A percentile compares a stretch with the other conserved stretches of the same genome.
These are phyloP conservation scores for Colletotrichum incanum DNA, from an alignment of 2,329 filamentous ascomycete genomes.

Conservation along the genomic window DNA sequence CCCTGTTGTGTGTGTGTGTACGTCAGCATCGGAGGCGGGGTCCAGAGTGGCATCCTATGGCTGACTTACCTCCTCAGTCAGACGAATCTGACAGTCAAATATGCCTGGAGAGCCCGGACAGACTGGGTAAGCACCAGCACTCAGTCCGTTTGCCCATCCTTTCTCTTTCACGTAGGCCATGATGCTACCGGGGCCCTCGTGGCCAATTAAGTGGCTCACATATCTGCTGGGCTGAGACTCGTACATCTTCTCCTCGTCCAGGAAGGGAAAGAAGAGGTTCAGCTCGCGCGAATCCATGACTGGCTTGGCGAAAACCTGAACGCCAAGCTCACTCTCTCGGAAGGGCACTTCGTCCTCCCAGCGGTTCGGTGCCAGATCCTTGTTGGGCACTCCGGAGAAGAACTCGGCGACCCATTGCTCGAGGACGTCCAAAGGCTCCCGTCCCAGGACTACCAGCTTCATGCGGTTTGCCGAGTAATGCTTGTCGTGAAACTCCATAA, in stretches of 20 bases:
- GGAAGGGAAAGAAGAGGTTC: slow-evolving; percentile 86
- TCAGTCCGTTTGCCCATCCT: slow-evolving; percentile 89
- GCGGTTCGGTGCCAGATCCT: slow-evolving; percentile 76
- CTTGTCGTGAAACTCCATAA: slow-evolving; percentile 91
- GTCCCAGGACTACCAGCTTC: slow-evolving; percentile 90
- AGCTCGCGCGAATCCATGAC: slow-evolving; percentile 90
- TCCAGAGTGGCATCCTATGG: not conserved
- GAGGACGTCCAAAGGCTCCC: slow-evolving; percentile 85
- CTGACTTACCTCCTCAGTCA: slow-evolving; percentile 83
- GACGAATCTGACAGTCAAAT: slow-evolving; percentile 83
- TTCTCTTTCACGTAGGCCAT: slow-evolving; percentile 91
- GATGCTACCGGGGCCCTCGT: slow-evolving; percentile 93
- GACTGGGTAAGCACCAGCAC: slow-evolving; percentile 81
- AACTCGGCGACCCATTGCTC: slow-evolving; percentile 88
- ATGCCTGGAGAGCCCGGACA: slow-evolving; percentile 84
- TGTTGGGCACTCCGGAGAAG: slow-evolving; percentile 86
- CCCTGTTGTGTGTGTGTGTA: slow-evolving; percentile 59
- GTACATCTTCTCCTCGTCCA: slow-evolving; percentile 85
- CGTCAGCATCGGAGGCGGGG: slow-evolving; percentile 23
- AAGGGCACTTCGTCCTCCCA: slow-evolving; percentile 70
- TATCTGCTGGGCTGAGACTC: slow-evolving; percentile 89
- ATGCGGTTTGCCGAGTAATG: slow-evolving; percentile 95
- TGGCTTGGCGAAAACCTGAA: slow-evolving; percentile 89
- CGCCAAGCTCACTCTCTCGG: slow-evolving; percentile 66
- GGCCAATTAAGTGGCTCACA: slow-evolving; percentile 89